Conservation (phyloP, 495 filamentous ascomycete species). For the Schizothecium vesticola region DNA sequence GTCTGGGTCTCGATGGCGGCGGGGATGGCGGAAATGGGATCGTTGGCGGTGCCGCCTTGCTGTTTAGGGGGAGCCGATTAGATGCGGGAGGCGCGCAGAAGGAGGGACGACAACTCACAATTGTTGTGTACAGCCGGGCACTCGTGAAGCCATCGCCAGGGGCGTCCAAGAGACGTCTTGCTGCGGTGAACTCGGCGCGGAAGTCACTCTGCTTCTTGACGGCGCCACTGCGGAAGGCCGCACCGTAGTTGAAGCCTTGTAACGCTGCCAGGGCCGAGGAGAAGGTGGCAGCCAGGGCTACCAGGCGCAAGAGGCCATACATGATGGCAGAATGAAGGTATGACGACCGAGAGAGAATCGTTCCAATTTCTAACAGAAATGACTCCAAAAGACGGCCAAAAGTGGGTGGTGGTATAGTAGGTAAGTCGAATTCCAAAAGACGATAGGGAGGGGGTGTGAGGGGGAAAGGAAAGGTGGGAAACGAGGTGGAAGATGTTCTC, state of each 20-base stretch:
- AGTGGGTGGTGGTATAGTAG: neutral
- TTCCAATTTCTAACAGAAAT: neutral
- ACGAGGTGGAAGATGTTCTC: neutral
- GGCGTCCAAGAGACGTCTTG: slow-evolving; percentile 63
- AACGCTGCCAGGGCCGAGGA: slow-evolving; percentile 32
- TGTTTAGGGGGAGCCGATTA: slow-evolving; percentile 15
- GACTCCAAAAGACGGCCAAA: neutral
- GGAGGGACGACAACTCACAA: slow-evolving; percentile 26
- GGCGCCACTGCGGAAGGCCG: slow-evolving; percentile 53
- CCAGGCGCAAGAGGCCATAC: slow-evolving; percentile 21
- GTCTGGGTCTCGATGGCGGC: slow-evolving; percentile 72
- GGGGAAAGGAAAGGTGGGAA: neutral
- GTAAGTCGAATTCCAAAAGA: neutral
- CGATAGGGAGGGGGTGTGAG: neutral
- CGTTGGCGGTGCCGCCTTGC: slow-evolving; percentile 50
- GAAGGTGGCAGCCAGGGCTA: slow-evolving; percentile 28
- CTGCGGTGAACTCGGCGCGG: slow-evolving; percentile 62
- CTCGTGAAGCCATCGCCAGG: slow-evolving; percentile 60
- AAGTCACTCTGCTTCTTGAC: slow-evolving; percentile 62
- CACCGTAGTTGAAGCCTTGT: slow-evolving; percentile 83
- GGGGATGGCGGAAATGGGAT: slow-evolving; percentile 63
- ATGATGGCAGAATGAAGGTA: slow-evolving; percentile 20
- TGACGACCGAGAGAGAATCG: neutral
- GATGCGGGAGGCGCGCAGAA: neutral
- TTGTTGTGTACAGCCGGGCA: slow-evolving; percentile 52